These are phyloP conservation scores for Tetradesmus lagerheimii DNA, from an alignment of 139 green algal genomes.

Conservation along the genomic window DNA sequence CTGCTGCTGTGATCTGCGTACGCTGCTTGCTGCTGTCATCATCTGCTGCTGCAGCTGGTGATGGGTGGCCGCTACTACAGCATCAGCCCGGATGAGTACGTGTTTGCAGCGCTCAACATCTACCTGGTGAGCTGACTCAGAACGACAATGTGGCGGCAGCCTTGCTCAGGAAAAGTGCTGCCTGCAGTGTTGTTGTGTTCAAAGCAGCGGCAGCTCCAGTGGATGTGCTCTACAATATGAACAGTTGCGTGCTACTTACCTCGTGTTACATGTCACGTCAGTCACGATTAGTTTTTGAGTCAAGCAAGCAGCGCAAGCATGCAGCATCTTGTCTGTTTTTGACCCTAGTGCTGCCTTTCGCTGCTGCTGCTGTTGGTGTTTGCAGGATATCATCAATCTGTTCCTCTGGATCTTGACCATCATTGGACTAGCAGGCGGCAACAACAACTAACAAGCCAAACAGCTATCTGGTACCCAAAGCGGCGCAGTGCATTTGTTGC, in stretches of 20 bases:
- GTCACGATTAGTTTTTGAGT: no score
- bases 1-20: not conserved
- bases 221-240: no score
- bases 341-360: not conserved
- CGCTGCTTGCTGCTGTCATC: not conserved
- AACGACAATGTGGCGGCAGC: no score
- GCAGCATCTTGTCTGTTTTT: no score
- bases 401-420: slow-evolving; percentile 40
- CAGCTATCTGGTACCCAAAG: not conserved
- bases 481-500: no score
- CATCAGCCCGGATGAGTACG: slow-evolving; percentile 68
- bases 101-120: slow-evolving; percentile 59
- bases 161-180: no score
- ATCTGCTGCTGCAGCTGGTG: slow-evolving; percentile 59
- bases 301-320: no score
- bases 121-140: slow-evolving; percentile 20
- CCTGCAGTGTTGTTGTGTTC: no score
- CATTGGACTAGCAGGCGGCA: slow-evolving; percentile 29
- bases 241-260: no score
- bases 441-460: not conserved
- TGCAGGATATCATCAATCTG: slow-evolving; percentile 49
- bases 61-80: slow-evolving; percentile 61
- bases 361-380: not conserved
- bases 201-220: no score
- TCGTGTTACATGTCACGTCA: no score